Percentiles rank a stretch among this genome's conserved stretches.
These are phyloP conservation scores for Pseudodiploospora longispora DNA, from an alignment of 2,329 filamentous ascomycete species.

Conservation along the genomic window DNA sequence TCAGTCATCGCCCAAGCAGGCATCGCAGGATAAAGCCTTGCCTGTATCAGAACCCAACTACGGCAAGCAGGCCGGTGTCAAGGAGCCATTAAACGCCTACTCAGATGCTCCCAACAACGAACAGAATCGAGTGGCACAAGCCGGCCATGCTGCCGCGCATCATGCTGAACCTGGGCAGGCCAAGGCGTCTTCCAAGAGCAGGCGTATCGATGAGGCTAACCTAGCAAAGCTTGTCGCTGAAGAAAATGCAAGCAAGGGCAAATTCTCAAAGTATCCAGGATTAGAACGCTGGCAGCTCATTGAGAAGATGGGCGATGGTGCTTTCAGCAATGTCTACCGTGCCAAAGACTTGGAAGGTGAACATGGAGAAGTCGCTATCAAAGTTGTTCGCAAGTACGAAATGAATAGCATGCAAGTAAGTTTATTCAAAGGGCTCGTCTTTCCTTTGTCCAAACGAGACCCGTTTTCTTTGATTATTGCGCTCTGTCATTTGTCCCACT, in stretches of 20 bases:
- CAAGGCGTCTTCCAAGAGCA: slow-evolving; percentile 19
- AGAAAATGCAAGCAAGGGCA: slow-evolving; percentile 77
- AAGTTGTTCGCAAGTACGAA: slow-evolving; percentile 97
- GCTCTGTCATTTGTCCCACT: slow-evolving; percentile 15
- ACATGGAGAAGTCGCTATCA: slow-evolving; percentile 83
- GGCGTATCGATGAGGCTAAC: slow-evolving; percentile 53
- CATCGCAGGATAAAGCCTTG: slow-evolving; percentile 48
- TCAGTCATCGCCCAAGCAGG: slow-evolving; percentile 34
- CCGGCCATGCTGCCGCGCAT: slow-evolving; percentile 56
- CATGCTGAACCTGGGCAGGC: slow-evolving; percentile 49
- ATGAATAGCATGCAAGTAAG: slow-evolving; percentile 99
- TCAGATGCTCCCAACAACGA: slow-evolving; percentile 52
- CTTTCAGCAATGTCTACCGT: slow-evolving; percentile 97
- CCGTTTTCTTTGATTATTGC: slow-evolving; percentile 6
- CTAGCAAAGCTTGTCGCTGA: slow-evolving; percentile 83
- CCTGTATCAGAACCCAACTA: slow-evolving; percentile 35
- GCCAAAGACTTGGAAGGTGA: slow-evolving; percentile 67
- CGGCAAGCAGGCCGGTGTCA: slow-evolving; percentile 26
- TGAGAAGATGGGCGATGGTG: slow-evolving; percentile 98
- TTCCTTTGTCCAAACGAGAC: slow-evolving; percentile 10
- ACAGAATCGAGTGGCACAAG: slow-evolving; percentile 61
- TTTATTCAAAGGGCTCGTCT: slow-evolving; percentile 24
- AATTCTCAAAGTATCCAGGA: slow-evolving; percentile 59
- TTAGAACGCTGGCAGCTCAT: slow-evolving; percentile 64
- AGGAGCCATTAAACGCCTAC: slow-evolving; percentile 51